phyloP scores from a whole-genome alignment of 257 asterid genomes.

The Solanum bulbocastanum region DNA sequence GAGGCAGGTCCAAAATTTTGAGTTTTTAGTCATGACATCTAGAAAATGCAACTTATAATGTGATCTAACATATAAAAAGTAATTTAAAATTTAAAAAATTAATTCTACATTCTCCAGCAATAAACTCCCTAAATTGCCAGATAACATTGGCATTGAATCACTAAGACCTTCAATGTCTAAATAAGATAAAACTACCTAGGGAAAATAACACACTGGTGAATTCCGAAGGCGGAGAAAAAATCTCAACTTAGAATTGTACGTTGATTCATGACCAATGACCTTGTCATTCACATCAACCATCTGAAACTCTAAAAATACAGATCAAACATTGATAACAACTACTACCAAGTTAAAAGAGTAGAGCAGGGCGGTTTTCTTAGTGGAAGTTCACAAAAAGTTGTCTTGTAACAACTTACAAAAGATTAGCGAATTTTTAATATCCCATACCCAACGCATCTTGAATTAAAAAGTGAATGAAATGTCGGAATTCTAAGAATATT shows the following conservation, averaged over 20 bases:
- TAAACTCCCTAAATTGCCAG: not conserved
- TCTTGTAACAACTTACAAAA: not conserved
- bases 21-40: not conserved
- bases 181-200: too few relatives aligned
- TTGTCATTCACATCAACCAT: slow-evolving; percentile 77
- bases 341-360: not conserved
- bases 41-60: too few relatives aligned
- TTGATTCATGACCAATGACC: slow-evolving; percentile 84
- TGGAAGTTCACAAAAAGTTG: not conserved
- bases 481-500: not conserved
- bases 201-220: not conserved
- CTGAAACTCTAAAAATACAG: not conserved
- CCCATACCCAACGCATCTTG: not conserved
- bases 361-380: not conserved
- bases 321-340: not conserved
- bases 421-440: not conserved
- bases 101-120: not conserved
- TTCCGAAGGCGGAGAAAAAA: not conserved
- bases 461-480: not conserved
- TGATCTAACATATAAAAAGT: not conserved
- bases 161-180: not conserved
- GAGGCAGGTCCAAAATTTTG: not conserved
- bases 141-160: not conserved
- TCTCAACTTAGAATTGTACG: slow-evolving; percentile 72
- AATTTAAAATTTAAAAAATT: too few relatives aligned